A percentile compares a stretch with the other conserved stretches of the same genome.
phyloP scores from a whole-genome alignment of 1,284 basidiomycete genomes.

The Taiwanofungus camphoratus region DNA sequence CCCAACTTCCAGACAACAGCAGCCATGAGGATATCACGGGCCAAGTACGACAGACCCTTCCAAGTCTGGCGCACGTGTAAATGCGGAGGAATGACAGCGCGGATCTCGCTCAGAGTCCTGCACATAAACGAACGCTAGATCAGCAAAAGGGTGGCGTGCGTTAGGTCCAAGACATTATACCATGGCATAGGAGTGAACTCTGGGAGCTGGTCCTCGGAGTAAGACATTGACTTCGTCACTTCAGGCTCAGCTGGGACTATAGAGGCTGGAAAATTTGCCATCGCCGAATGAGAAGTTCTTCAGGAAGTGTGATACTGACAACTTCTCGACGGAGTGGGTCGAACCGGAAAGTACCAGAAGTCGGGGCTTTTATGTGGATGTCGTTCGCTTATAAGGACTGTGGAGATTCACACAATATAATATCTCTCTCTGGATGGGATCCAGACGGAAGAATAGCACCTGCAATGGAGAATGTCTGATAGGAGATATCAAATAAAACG shows the following conservation, averaged over 20 bases:
- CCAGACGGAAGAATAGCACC: too few species aligned
- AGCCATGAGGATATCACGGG: constrained; percentile 44
- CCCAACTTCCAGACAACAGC: constrained; percentile 39
- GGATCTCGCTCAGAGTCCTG: constrained; percentile 45
- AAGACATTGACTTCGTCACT: background rate
- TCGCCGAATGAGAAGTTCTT: background rate
- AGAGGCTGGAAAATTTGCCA: background rate
- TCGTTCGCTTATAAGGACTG: too few species aligned
- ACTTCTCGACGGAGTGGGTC: too few species aligned
- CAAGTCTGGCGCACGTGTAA: constrained; percentile 27
- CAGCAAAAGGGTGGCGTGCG: background rate
- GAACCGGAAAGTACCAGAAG: too few species aligned
- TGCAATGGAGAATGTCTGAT: too few species aligned
- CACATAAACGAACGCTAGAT: background rate
- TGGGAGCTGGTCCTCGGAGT: constrained; percentile 34
- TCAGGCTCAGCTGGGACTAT: background rate
- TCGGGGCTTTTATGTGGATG: too few species aligned
- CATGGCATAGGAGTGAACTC: constrained; percentile 41
- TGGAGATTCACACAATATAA: too few species aligned
- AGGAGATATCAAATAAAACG: too few species aligned
- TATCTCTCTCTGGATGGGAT: too few species aligned
- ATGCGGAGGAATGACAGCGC: constrained; percentile 44
- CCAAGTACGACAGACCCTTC: constrained; percentile 22
- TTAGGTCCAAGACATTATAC: constrained; percentile 7
- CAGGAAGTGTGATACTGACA: too few species aligned